Evolutionary conservation across 1,284 basidiomycete species (phyloP), one percentile per base, ranked within the genome.

Genomic region (Ganoderma lucidum): DNA sequence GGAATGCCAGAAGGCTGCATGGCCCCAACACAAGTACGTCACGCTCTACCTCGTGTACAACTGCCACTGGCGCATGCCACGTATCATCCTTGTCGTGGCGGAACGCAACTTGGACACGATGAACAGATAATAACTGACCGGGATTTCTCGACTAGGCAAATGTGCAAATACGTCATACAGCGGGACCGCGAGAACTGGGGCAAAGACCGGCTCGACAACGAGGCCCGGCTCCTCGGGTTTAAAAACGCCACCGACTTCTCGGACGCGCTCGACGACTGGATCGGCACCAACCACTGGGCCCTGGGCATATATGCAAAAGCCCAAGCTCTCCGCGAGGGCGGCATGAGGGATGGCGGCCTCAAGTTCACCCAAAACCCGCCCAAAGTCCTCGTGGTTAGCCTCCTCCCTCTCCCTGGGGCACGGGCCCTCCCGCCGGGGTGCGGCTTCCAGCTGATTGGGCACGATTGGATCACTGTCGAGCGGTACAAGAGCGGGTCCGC

Each of bases 11-110:
- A 71, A 53, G 42, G 45, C 23, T 10, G 64, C 48, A 6, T 71
- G 70, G 70, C n/a, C 55, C 1, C 1, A 6, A 6, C 70, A 71
- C 41, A 67, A 66, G 70, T 68, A 59, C 39, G 70, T 67, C 48
- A 15, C 35, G 32, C 14, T 14, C 5, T 56, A 8, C 53, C 28
- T 32, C 30, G 14, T 14, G n/a, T 48, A 48, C n/a, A 4, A 28
- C 51, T 6, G 48, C 48, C 6, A 19, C 8, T 28, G 2, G 53
- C 32, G 4, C 14, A 56, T 56, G 53, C 32, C 53, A 35, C 53
- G 30, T 35, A 56, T 15, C 53, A 19, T 32, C 30, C 53, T 56
- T 35, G 15, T 56, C 6, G 48, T 32, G 15, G 30, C 12, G 15
- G 15, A 56, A 35, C 8, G 53, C 6, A 4, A 17, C 15, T 56